Evolutionary conservation across 345 rosid genomes (phyloP).

Genomic region (Lenwebbia sp.): DNA sequence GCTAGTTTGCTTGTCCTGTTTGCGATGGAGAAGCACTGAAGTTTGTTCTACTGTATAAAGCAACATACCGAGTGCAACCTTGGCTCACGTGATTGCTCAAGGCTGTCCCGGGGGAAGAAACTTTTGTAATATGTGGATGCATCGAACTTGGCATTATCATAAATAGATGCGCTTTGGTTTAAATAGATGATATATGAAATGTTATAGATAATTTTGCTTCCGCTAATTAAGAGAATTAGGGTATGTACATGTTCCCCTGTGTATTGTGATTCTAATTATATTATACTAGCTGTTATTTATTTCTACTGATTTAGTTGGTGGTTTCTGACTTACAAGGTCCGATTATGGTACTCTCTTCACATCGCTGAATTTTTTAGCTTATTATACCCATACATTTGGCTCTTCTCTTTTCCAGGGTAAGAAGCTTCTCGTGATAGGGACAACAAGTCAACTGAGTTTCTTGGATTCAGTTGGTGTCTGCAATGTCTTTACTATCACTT

Average conservation of each 20-base stretch:
- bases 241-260: not conserved
- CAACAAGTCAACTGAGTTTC: slow-evolving; percentile 82
- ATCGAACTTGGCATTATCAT: not conserved
- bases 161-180: not conserved
- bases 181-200: not conserved
- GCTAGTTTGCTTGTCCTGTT: not conserved
- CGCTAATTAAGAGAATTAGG: not conserved
- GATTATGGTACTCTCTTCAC: not conserved
- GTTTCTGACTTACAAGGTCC: not conserved
- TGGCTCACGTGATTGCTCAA: not conserved
- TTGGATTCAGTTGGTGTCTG: slow-evolving; percentile 69
- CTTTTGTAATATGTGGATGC: not conserved
- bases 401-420: slow-evolving; percentile 45
- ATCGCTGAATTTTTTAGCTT: not conserved
- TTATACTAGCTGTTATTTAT: not conserved
- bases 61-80: not conserved
- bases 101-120: not conserved
- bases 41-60: not conserved
- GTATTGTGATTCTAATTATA: not conserved
- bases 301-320: not conserved
- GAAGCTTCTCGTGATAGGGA: slow-evolving; percentile 84
- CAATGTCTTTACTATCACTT: slow-evolving; percentile 68
- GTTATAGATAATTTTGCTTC: not conserved
- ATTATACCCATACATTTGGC: not conserved
- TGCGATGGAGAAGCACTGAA: not conserved